These are phyloP conservation scores for Camellia sinensis DNA, from an alignment of 148 eudicot genomes.

Conservation along the genomic window DNA sequence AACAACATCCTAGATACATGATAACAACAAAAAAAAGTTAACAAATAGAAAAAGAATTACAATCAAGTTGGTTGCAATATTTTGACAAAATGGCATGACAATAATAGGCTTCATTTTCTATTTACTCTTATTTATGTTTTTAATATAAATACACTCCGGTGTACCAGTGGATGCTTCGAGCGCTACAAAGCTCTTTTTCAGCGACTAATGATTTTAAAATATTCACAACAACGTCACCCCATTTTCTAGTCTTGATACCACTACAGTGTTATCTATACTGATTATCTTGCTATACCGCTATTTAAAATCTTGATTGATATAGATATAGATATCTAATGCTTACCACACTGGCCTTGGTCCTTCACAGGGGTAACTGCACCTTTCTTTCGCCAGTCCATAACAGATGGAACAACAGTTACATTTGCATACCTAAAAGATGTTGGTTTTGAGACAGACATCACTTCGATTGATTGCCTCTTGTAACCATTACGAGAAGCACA, in stretches of 20 bases:
- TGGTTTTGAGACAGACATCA: slow-evolving; percentile 11
- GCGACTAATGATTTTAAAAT: too few species aligned
- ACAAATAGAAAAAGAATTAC: background rate
- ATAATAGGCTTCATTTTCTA: background rate
- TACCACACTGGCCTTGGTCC: slow-evolving; percentile 60
- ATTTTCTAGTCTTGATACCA: too few species aligned
- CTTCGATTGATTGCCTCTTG: slow-evolving; percentile 12
- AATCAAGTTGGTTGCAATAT: background rate
- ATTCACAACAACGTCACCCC: too few species aligned
- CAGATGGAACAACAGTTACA: slow-evolving; percentile 17
- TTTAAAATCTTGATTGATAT: too few species aligned
- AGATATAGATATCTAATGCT: background rate
- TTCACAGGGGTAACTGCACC: slow-evolving; percentile 62
- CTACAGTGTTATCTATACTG: too few species aligned
- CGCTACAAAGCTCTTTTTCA: too few species aligned
- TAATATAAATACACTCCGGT: too few species aligned
- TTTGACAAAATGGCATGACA: background rate
- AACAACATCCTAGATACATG: slow-evolving; percentile 35
- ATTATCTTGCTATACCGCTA: too few species aligned
- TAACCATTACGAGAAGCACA: slow-evolving; percentile 38
- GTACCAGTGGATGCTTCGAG: too few species aligned
- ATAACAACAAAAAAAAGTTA: background rate
- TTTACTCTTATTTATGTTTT: background rate
- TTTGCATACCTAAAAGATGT: slow-evolving; percentile 41
- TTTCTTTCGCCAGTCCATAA: slow-evolving; percentile 52